Evolutionary conservation across 2,329 filamentous ascomycete species (phyloP), one percentile per base, ranked within the genome.

Genomic region (Arthrobotrys iridis): DNA sequence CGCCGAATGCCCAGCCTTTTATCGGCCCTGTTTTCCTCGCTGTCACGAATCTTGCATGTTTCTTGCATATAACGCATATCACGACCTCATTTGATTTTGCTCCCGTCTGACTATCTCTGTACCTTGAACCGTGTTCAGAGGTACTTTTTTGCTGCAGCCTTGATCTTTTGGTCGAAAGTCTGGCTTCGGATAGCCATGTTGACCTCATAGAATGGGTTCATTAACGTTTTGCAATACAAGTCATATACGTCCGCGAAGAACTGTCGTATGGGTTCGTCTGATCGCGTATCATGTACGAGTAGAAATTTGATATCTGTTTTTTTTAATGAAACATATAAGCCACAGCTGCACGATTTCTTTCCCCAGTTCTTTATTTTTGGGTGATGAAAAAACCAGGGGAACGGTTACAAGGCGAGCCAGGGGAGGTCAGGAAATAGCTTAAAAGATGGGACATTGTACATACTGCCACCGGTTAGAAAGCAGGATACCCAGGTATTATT

Each of bases 211-310:
- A 99, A 99, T 0, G 95, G 95, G 81, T 89, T 98, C 95, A 99
- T 98, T 70, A 93, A 89, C 10, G 93, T 92, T 86, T 99, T 99
- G 78, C 97, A 88, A 90, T 94, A 99, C 79, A 90, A 93, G 83
- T 99, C 95, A 83, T 97, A 98, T 10, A 97, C 91, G 81, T 99
- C 95, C 13, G 87, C 86, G 84, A 99, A 97, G 84, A 98, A 99
- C 83, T 92, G 92, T 81, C 93, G 89, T 79, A 98, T 91, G 3
- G 95, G 94, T 84, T 99, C 95, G 83, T 99, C 95, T 3, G 94
- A 96, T 81, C 94, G 84, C 15, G 94, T 93, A 80, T 96, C 91
- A 82, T 97, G 95, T 1, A 99, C 89, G 11, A 99, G 89, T 64
- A 99, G 88, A 84, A 99, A 98, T 78, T 97, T 94, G 79, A 93